Conservation (phyloP, 306 rosid species). For the Clitoria ternatea region DNA sequence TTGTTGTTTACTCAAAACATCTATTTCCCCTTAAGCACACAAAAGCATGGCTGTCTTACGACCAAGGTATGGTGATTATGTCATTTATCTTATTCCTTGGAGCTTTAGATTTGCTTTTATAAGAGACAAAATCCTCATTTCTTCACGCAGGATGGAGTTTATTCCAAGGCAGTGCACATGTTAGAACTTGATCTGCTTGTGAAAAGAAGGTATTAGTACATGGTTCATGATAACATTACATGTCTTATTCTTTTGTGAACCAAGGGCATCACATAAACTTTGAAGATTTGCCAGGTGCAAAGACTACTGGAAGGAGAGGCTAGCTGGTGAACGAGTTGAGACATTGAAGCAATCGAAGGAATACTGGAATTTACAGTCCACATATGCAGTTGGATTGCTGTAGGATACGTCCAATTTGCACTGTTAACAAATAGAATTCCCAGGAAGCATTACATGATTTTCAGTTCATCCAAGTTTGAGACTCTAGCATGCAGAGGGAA, state of each 20-base stretch:
- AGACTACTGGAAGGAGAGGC: constrained; percentile 70
- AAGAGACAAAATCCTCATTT: not conserved
- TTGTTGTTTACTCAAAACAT: not conserved
- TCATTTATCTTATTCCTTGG: not conserved
- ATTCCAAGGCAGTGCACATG: constrained; percentile 63
- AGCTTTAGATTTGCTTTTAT: not conserved
- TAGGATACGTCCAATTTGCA: constrained; percentile 19
- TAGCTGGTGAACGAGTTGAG: constrained; percentile 43
- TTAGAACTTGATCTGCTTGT: constrained; percentile 68
- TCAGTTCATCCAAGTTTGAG: not conserved
- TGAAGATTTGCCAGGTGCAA: constrained; percentile 52
- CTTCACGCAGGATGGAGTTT: constrained; percentile 58
- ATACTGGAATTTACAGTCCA: constrained; percentile 64
- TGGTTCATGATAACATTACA: not conserved
- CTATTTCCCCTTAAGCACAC: not conserved
- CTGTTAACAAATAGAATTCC: not conserved
- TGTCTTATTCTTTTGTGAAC: not conserved
- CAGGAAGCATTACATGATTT: not conserved
- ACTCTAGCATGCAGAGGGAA: not conserved
- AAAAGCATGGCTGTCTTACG: not conserved
- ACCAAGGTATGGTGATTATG: not conserved
- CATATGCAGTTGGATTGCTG: constrained; percentile 43
- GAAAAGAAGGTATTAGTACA: constrained; percentile 69
- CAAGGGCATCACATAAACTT: constrained; percentile 5
- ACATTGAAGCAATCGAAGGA: constrained; percentile 62